A percentile compares a stretch with the other conserved stretches of the same genome.
phyloP scores from a whole-genome alignment of 139 green algal species.

The Coelastrella sp. region DNA sequence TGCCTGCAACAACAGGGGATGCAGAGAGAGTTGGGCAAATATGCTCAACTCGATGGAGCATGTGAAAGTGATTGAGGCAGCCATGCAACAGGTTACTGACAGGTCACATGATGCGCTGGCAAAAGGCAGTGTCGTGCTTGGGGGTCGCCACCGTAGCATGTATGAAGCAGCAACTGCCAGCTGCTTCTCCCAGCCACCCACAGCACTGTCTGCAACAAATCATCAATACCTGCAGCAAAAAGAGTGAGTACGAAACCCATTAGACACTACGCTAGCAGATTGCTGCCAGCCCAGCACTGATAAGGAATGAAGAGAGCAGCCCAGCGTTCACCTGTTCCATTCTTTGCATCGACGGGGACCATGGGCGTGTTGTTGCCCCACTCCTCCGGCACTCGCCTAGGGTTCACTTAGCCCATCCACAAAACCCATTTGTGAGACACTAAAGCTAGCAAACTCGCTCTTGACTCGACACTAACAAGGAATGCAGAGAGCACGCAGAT shows the following conservation, averaged over 20 bases:
- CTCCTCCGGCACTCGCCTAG: too few relatives aligned
- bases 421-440: background rate
- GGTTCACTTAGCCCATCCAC: background rate
- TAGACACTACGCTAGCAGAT: background rate
- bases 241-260: background rate
- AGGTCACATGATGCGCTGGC: too few relatives aligned
- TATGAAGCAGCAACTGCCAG: background rate
- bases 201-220: too few relatives aligned
- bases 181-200: background rate
- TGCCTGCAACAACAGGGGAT: conserved; percentile 49
- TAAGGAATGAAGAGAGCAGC: background rate
- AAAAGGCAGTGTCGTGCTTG: too few relatives aligned
- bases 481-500: background rate
- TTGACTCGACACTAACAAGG: background rate
- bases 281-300: background rate
- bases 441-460: background rate
- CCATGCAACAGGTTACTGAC: too few relatives aligned
- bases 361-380: too few relatives aligned
- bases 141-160: too few relatives aligned
- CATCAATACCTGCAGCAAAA: background rate
- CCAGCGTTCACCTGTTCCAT: too few relatives aligned
- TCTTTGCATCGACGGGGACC: too few relatives aligned
- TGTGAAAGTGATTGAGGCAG: background rate
- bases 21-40: too few relatives aligned
- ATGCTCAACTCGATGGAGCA: background rate